phyloP scores from a whole-genome alignment of 2,329 filamentous ascomycete genomes.

The Pyrenochaeta sp. region DNA sequence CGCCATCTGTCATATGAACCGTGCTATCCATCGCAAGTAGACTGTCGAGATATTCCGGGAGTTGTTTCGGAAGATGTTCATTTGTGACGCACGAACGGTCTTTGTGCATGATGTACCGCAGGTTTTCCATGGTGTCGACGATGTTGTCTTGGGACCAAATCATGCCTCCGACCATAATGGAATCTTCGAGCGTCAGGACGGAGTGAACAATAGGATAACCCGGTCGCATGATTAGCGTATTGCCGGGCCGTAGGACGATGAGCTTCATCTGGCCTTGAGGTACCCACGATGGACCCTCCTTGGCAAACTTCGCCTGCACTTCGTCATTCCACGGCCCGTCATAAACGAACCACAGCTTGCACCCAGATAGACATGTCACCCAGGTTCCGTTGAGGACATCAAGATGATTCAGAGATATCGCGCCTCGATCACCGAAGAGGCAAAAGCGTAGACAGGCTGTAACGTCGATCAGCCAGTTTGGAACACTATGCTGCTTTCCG shows the following conservation, averaged over 20 bases:
- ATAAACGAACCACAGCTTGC: conserved; percentile 12
- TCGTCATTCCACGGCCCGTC: conserved; percentile 3
- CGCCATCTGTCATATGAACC: too few relatives aligned
- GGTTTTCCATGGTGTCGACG: conserved; percentile 5
- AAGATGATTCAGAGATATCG: conserved; percentile 3
- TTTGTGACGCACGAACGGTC: too few relatives aligned
- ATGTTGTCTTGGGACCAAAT: conserved; percentile 6
- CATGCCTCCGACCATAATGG: conserved; percentile 11
- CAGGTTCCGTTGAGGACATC: conserved; percentile 15
- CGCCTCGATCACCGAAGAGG: conserved; percentile 4
- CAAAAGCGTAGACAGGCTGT: conserved; percentile 1
- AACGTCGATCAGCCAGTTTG: conserved; percentile 3
- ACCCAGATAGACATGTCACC: conserved; percentile 1
- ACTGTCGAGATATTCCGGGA: too few relatives aligned
- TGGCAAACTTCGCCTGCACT: not conserved
- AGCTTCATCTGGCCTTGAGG: not conserved
- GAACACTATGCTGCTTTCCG: not conserved
- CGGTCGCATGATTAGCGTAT: conserved; percentile 13
- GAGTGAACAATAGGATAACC: conserved; percentile 8
- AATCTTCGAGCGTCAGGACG: conserved; percentile 11
- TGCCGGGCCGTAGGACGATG: conserved; percentile 7
- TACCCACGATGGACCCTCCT: conserved; percentile 1
- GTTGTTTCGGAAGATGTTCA: too few relatives aligned
- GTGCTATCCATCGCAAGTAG: too few relatives aligned
- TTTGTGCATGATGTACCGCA: conserved; percentile 2